Percentiles rank a stretch among this genome's conserved stretches.
Conservation (phyloP, 1,284 basidiomycete species). For the Melanopsichium pennsylvanicum region DNA sequence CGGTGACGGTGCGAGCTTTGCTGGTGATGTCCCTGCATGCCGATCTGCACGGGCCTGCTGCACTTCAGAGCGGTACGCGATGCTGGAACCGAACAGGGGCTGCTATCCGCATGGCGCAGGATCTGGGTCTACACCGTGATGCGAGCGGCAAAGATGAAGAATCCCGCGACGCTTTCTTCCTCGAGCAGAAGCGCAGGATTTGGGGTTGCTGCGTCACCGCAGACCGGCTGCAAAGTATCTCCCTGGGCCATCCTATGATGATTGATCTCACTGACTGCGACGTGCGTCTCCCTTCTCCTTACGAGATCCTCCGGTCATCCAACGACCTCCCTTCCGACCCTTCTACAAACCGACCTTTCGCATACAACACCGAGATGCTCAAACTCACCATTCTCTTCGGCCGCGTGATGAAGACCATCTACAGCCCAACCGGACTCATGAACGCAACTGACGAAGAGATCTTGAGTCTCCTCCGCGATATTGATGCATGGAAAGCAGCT, state of each 20-base stretch:
- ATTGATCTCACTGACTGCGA: conserved; percentile 63
- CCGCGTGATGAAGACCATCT: conserved; percentile 63
- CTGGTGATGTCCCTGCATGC: conserved; percentile 81
- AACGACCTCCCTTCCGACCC: conserved; percentile 48
- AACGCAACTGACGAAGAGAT: conserved; percentile 62
- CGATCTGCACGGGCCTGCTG: conserved; percentile 67
- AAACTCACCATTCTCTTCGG: conserved; percentile 62
- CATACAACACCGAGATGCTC: conserved; percentile 63
- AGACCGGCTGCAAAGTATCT: conserved; percentile 54
- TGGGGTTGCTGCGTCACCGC: conserved; percentile 63
- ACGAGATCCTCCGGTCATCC: conserved; percentile 54
- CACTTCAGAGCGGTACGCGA: conserved; percentile 65
- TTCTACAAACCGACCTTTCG: conserved; percentile 49
- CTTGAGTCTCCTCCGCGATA: conserved; percentile 53
- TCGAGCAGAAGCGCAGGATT: conserved; percentile 59
- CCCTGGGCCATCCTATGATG: conserved; percentile 56
- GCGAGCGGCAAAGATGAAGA: conserved; percentile 56
- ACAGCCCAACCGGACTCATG: conserved; percentile 62
- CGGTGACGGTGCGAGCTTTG: conserved; percentile 87
- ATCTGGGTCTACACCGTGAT: conserved; percentile 59
- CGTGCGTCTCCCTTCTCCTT: conserved; percentile 58
- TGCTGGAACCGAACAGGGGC: conserved; percentile 62
- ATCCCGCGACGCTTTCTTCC: conserved; percentile 53
- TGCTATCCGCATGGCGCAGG: conserved; percentile 62
- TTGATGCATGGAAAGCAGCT: conserved; percentile 56